Evolutionary conservation across 208 protist species (phyloP), one percentile per base, ranked within the genome.

Genomic region (Herpetomonas tarakana): DNA sequence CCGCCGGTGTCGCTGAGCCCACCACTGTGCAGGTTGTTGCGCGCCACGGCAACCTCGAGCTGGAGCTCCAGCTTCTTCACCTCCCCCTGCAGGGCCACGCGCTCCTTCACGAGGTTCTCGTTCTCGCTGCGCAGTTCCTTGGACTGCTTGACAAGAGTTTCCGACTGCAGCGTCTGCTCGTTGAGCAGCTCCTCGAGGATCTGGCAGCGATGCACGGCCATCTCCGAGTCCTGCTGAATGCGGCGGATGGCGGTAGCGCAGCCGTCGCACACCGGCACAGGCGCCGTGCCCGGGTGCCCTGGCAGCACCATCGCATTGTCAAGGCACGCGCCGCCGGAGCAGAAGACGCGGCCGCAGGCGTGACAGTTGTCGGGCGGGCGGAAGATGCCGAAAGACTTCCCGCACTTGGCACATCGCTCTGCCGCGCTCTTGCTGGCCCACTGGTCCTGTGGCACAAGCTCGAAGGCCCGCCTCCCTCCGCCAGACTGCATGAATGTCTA

Each of bases 261-360:
- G 19, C 47, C 50, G 45, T 68, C 45, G 57, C 86, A 92, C 28
- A 88, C 76, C 7, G 71, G 46, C 41, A 83, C 69, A 2, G 79
- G 74, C 6, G 64, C 53, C 19, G 71, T 41, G 12, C 71, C 70
- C 2, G 68, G 64, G 6, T 62, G 53, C 11, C 75, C 74, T 1
- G 76, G 82, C 38, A 87, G 39, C 30, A 79, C 76, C 9, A 86
- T 24, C 14, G 50, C 65, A 2, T 80, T 74, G 2, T 64, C 30
- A 12, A 89, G 62, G 61, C 79, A 92, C 1, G 22, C 35, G 28
- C 49, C 58, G 28, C 49, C 58, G 14, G 67, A 26, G 62, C 80
- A 88, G 73, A 72, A 88, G 19, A 86, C 71, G 1, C 71, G 71
- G 0, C 78, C 82, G 47, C 80, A 92, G 18, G 60, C 68, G 19